A percentile compares a stretch with the other conserved stretches of the same genome.
These are phyloP conservation scores for Tolypocladium nubicola DNA, from an alignment of 2,329 filamentous ascomycete species.

Conservation along the genomic window DNA sequence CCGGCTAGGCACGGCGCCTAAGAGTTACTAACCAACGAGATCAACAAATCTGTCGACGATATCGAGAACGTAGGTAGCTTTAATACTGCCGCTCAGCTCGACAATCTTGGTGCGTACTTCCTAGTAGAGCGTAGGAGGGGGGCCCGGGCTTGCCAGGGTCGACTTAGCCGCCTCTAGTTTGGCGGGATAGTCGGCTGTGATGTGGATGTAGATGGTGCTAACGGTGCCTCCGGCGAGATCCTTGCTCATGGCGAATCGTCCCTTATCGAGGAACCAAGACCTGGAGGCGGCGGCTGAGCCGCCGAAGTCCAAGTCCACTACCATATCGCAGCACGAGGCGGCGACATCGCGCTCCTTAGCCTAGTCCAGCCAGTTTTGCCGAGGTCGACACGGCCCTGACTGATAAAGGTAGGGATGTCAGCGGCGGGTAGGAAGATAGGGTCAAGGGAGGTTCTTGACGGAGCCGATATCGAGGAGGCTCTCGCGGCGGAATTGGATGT, in stretches of 20 bases:
- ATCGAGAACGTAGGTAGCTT: constrained; percentile 89
- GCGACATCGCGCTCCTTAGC: constrained; percentile 77
- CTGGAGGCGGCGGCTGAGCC: constrained; percentile 83
- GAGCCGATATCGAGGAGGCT: constrained; percentile 93
- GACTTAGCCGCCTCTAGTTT: constrained; percentile 50
- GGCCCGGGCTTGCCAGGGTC: constrained; percentile 30
- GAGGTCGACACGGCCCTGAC: constrained; percentile 84
- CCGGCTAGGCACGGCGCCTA: not conserved
- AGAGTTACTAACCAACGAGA: constrained; percentile 64
- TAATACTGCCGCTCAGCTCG: constrained; percentile 91
- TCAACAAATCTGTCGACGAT: constrained; percentile 97
- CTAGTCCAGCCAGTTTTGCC: constrained; percentile 88
- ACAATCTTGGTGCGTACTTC: constrained; percentile 80
- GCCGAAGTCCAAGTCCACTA: constrained; percentile 87
- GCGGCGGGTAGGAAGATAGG: constrained; percentile 94
- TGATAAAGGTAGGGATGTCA: constrained; percentile 95
- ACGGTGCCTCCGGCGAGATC: constrained; percentile 88
- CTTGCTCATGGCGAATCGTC: constrained; percentile 54
- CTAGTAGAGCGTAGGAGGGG: constrained; percentile 23
- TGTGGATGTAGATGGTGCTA: constrained; percentile 85
- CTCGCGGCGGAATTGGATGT: constrained; percentile 94
- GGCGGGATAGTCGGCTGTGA: constrained; percentile 76
- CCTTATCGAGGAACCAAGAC: constrained; percentile 95
- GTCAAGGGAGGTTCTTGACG: constrained; percentile 92
- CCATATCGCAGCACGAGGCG: constrained; percentile 62